Percentiles rank a stretch among this genome's conserved stretches.
These are phyloP conservation scores for Fusarium devonianum DNA, from an alignment of 2,329 filamentous ascomycete genomes.

Conservation along the genomic window DNA sequence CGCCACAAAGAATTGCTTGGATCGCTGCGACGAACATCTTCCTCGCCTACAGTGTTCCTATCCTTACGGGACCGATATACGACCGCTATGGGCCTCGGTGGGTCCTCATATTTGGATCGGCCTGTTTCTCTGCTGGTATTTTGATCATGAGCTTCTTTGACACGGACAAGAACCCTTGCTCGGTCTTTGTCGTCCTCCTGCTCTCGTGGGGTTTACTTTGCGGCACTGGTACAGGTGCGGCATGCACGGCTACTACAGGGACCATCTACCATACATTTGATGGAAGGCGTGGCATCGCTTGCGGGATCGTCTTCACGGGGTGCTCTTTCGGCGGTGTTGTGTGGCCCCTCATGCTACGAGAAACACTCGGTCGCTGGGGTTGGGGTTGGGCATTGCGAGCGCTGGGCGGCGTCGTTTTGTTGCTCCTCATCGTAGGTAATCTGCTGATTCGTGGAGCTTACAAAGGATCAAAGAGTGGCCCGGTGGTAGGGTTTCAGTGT, in stretches of 20 bases:
- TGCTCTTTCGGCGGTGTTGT: slow-evolving; percentile 14
- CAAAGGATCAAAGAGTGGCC: background rate
- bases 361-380: slow-evolving; percentile 5
- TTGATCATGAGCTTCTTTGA: slow-evolving; percentile 12
- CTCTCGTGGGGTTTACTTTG: slow-evolving; percentile 14
- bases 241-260: slow-evolving; percentile 1
- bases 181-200: slow-evolving; percentile 5
- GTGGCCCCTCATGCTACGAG: slow-evolving; percentile 17
- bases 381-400: slow-evolving; percentile 7
- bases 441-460: background rate
- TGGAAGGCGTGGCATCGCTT: slow-evolving; percentile 12
- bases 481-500: background rate
- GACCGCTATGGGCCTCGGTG: slow-evolving; percentile 12
- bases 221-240: slow-evolving; percentile 8
- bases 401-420: background rate
- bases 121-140: slow-evolving; percentile 1
- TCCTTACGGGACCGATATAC: slow-evolving; percentile 15
- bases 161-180: background rate
- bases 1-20: slow-evolving; percentile 13
- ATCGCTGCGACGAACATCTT: slow-evolving; percentile 13
- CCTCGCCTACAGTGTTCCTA: slow-evolving; percentile 9
- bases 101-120: slow-evolving; percentile 1
- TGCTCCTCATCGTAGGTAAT: background rate
- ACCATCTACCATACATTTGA: slow-evolving; percentile 10
- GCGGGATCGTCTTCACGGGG: slow-evolving; percentile 12